A percentile compares a stretch with the other conserved stretches of the same genome.
phyloP scores from a whole-genome alignment of 495 filamentous ascomycete species.

The Parmelia sp. region DNA sequence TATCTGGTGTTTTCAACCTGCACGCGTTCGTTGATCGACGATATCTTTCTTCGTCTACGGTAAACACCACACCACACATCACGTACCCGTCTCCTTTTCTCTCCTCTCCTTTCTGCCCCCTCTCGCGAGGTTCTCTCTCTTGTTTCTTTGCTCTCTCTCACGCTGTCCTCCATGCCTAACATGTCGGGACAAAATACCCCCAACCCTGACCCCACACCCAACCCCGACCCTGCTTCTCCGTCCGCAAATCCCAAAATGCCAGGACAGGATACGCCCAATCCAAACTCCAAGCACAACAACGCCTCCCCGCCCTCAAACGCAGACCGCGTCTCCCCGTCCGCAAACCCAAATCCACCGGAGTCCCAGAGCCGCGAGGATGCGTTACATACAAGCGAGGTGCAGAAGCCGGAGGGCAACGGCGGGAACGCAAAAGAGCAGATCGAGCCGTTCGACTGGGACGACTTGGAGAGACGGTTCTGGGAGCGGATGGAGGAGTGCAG shows the following conservation, averaged over 20 bases:
- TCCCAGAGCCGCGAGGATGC: not conserved
- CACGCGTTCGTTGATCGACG: not conserved
- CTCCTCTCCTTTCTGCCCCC: not conserved
- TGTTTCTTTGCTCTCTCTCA: not conserved
- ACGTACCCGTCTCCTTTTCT: not conserved
- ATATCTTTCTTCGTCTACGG: too few relatives aligned
- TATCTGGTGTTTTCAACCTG: not conserved
- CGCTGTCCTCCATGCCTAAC: not conserved
- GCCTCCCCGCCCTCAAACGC: too few relatives aligned
- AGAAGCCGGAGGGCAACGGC: not conserved
- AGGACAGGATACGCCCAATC: too few relatives aligned
- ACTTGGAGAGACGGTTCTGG: slow-evolving; percentile 58
- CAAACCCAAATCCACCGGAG: too few relatives aligned
- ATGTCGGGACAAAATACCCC: too few relatives aligned
- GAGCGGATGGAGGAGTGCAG: slow-evolving; percentile 54
- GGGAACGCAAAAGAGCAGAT: slow-evolving; percentile 22
- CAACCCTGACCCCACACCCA: too few relatives aligned
- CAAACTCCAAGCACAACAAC: too few relatives aligned
- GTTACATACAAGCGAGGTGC: too few relatives aligned
- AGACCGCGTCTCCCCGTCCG: too few relatives aligned
- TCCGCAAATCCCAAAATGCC: too few relatives aligned
- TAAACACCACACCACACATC: not conserved
- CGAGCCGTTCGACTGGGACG: slow-evolving; percentile 56
- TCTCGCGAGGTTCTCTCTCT: not conserved
- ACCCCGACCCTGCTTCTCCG: too few relatives aligned